Evolutionary conservation across 495 filamentous ascomycete species (phyloP), one percentile per base, ranked within the genome.

Genomic region (Paragyromitra xinjiangensis): DNA sequence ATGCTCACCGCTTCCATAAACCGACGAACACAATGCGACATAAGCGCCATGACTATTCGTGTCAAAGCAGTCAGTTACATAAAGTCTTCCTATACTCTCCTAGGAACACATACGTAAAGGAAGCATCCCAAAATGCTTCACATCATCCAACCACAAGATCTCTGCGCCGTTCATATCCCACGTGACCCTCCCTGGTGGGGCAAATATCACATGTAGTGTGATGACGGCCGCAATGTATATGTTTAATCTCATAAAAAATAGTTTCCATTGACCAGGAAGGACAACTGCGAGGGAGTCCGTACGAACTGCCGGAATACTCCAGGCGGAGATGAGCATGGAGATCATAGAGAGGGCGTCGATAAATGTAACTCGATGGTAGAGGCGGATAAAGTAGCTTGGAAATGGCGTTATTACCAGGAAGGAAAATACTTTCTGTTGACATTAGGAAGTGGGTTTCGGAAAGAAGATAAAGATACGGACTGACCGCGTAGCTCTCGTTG

Each of bases 1-100:
- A 73, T 50, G n/a, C 59, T 77, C 19, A 77, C 29, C 1, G 74
- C 74, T 34, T 77, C 74, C 74, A 73, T 66, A 44, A 77, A 64
- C 26, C 74, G 48, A 16, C 74, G 59, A 12, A 62, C 69, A 19
- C 40, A 22, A 16, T 77, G 74, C 6, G 74, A 73, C 6, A 51
- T 50, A 8, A 77, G 9, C 2, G 74, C 74, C 40, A 73, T 58
- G 8, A 77, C 74, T 77, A 56, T 24, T 14, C 11, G 7, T 14
- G 1, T 8, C 42, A 42, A 55, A 69, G 40, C 22, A n/a, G 58
- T 75, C 45, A 75, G 68, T 19, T 6, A 75, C 14, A 12, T 2
- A 0, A 9, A 2, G 2, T 5, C 26, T 16, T 42, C 34, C 19
- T 24, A 4, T 40, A 16, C 24, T 12, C 39, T 1, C 39, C 6